These are phyloP conservation scores for Phaffomyces opuntiae DNA, from an alignment of 805 yeast genomes.

Conservation along the genomic window DNA sequence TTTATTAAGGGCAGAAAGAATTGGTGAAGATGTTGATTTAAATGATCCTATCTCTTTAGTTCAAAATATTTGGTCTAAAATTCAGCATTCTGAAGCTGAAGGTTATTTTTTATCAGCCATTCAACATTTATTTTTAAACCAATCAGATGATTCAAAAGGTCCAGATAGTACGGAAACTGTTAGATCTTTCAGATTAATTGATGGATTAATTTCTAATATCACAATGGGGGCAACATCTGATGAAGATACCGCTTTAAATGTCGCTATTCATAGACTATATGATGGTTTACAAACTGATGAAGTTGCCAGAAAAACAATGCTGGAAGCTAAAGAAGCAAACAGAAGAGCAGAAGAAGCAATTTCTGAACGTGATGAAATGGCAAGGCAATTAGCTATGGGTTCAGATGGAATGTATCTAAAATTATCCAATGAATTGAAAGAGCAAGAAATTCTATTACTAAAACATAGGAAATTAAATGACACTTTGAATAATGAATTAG, in stretches of 20 bases:
- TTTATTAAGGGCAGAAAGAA: constrained; percentile 28
- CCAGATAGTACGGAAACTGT: constrained; percentile 38
- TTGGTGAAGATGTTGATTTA: constrained; percentile 36
- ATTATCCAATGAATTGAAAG: constrained; percentile 53
- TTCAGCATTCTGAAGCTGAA: constrained; percentile 45
- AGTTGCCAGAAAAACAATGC: constrained; percentile 66
- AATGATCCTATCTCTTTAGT: constrained; percentile 61
- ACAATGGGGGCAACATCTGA: constrained; percentile 41
- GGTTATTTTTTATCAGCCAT: constrained; percentile 44
- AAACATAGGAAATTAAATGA: constrained; percentile 57
- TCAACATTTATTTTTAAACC: constrained; percentile 44
- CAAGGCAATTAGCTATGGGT: constrained; percentile 63
- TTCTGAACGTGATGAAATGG: constrained; percentile 56
- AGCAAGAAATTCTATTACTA: constrained; percentile 51
- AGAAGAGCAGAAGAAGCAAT: constrained; percentile 47
- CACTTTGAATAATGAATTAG: constrained; percentile 52
- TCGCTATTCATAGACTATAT: constrained; percentile 66
- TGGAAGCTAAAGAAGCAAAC: constrained; percentile 47
- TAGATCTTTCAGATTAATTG: constrained; percentile 54
- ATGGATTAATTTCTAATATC: constrained; percentile 58
- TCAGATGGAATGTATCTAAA: constrained; percentile 65
- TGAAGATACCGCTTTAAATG: constrained; percentile 60
- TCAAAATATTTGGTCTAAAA: constrained; percentile 51
- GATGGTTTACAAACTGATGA: constrained; percentile 80
- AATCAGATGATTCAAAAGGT: constrained; percentile 31